phyloP scores from a whole-genome alignment of 148 eudicot genomes.

The Heliosperma pusillum region DNA sequence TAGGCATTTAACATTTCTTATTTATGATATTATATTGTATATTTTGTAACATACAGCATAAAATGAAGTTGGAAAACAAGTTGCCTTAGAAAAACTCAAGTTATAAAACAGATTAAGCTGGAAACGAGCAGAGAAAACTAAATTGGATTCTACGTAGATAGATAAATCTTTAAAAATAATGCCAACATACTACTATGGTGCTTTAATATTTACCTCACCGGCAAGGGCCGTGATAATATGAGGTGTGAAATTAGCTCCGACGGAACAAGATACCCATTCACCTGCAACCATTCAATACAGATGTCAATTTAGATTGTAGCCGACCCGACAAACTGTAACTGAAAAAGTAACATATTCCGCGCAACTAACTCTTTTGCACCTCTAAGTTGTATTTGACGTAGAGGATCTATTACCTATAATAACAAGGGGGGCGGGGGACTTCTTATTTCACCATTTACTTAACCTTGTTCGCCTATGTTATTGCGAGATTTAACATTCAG shows the following conservation, averaged over 20 bases:
- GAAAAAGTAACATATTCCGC: not conserved
- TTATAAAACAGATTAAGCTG: not conserved
- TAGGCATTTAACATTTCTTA: too few relatives aligned
- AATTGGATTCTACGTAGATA: not conserved
- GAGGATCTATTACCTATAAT: too few relatives aligned
- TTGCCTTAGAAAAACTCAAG: not conserved
- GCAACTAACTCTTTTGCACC: too few relatives aligned
- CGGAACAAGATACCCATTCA: constrained; percentile 75
- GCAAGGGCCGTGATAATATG: constrained; percentile 84
- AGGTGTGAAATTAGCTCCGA: constrained; percentile 90
- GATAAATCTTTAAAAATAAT: not conserved
- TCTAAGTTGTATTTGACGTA: too few relatives aligned
- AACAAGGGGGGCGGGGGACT: too few relatives aligned
- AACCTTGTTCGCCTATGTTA: too few relatives aligned
- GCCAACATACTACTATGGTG: not conserved
- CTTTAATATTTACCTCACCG: constrained; percentile 65
- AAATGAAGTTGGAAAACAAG: not conserved
- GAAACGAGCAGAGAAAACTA: not conserved
- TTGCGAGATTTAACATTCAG: too few relatives aligned
- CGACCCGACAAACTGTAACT: not conserved
- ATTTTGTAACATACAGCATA: too few relatives aligned
- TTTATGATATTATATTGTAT: too few relatives aligned
- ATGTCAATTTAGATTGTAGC: not conserved
- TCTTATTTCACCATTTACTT: too few relatives aligned
- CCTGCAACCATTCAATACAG: constrained; percentile 36